These are phyloP conservation scores for Tolypocladium endophyticum DNA, from an alignment of 2,329 filamentous ascomycete species.

Conservation along the genomic window DNA sequence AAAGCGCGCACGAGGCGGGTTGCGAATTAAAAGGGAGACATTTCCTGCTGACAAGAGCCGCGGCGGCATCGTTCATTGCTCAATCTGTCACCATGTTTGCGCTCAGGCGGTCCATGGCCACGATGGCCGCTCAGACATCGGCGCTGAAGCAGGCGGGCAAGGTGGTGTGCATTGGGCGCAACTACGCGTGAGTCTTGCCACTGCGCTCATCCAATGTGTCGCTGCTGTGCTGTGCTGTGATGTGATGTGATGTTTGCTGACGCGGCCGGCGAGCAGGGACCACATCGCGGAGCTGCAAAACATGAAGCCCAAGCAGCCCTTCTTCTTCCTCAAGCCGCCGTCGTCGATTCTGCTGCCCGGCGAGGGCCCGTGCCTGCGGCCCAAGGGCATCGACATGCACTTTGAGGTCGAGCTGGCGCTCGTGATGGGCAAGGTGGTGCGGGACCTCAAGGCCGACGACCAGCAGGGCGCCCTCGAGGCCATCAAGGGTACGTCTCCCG, in stretches of 20 bases:
- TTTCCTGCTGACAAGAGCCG: not conserved
- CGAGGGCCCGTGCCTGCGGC: slow-evolving; percentile 70
- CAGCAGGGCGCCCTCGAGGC: slow-evolving; percentile 67
- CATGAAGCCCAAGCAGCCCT: slow-evolving; percentile 80
- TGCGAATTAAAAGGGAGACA: not conserved
- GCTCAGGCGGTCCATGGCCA: slow-evolving; percentile 26
- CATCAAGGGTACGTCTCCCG: slow-evolving; percentile 56
- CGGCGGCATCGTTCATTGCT: not conserved
- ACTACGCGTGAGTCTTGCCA: slow-evolving; percentile 70
- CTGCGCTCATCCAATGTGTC: not conserved
- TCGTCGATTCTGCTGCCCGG: slow-evolving; percentile 74
- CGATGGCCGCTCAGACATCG: slow-evolving; percentile 30
- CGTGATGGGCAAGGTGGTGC: slow-evolving; percentile 71
- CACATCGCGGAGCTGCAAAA: slow-evolving; percentile 91
- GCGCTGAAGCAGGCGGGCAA: slow-evolving; percentile 50
- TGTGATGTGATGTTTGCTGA: not conserved
- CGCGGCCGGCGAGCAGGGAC: slow-evolving; percentile 45
- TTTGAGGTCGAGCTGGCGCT: slow-evolving; percentile 93
- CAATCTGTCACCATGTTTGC: slow-evolving; percentile 18
- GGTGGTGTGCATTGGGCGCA: slow-evolving; percentile 87
- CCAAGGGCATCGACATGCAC: slow-evolving; percentile 75
- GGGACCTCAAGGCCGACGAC: slow-evolving; percentile 66
- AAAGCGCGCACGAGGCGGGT: not conserved
- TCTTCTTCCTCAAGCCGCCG: slow-evolving; percentile 97
- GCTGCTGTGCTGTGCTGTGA: no score